phyloP scores from a whole-genome alignment of 176 grass and related monocot genomes.

The Triticum monococcum region DNA sequence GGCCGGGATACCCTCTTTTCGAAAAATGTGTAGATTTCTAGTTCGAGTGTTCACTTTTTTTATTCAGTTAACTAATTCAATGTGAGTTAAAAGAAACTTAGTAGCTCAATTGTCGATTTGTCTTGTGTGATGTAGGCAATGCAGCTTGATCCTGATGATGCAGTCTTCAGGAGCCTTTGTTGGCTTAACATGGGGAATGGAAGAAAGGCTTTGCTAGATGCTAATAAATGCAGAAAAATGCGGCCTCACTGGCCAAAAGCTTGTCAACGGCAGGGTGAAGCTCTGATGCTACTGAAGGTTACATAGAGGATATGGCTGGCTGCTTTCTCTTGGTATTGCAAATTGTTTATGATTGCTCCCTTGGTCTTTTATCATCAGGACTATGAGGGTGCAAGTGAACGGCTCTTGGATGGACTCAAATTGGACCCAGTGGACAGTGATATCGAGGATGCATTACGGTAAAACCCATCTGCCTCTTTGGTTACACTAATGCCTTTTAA shows the following conservation, averaged over 20 bases:
- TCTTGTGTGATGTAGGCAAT: background rate
- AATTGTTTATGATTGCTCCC: background rate
- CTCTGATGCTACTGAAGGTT: slow-evolving; percentile 1
- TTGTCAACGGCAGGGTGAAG: background rate
- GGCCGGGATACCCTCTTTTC: no score
- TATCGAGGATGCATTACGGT: slow-evolving; percentile 7
- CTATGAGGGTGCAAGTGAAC: background rate
- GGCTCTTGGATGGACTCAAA: background rate
- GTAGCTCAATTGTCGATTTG: background rate
- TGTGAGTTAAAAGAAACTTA: background rate
- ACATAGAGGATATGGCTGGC: background rate
- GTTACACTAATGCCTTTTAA: no score
- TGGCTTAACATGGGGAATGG: background rate
- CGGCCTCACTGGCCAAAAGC: background rate
- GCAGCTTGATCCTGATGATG: background rate
- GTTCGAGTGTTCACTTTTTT: background rate
- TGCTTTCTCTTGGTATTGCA: background rate
- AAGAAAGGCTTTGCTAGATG: slow-evolving; percentile 3
- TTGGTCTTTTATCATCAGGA: background rate
- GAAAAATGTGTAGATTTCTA: background rate
- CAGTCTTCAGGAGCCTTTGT: background rate
- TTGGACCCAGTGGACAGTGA: slow-evolving; percentile 3
- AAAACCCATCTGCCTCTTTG: background rate
- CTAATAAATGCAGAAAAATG: background rate
- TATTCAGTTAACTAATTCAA: background rate